These are phyloP conservation scores for Passiflora organensis DNA, from an alignment of 345 rosid genomes.

Conservation along the genomic window DNA sequence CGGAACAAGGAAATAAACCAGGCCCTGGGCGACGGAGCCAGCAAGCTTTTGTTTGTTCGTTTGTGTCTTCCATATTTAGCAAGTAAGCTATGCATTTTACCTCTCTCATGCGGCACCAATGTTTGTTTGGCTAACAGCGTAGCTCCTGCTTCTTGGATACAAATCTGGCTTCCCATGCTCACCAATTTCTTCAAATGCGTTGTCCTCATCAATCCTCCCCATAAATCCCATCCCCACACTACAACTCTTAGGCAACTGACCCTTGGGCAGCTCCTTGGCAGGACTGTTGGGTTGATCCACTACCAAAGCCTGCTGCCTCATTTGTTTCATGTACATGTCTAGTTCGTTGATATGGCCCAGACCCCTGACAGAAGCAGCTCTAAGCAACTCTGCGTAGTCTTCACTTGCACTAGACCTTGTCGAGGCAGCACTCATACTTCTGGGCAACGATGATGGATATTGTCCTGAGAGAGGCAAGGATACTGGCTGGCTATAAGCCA, in stretches of 20 bases:
- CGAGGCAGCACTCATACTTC: constrained; percentile 51
- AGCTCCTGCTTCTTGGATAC: constrained; percentile 47
- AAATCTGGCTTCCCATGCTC: constrained; percentile 1
- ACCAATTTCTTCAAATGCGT: constrained; percentile 22
- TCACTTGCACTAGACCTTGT: constrained; percentile 32
- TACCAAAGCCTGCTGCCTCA: constrained; percentile 5
- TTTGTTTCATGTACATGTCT: constrained; percentile 24
- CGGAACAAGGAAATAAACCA: no score
- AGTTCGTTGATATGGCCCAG: no score
- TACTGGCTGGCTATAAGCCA: constrained; percentile 5
- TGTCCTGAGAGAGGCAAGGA: background rate
- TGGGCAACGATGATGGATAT: constrained; percentile 25
- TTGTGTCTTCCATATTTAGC: no score
- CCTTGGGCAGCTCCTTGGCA: background rate
- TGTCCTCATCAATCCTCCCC: constrained; percentile 57
- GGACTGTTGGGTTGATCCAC: constrained; percentile 6
- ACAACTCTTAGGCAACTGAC: constrained; percentile 43
- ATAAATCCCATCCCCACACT: constrained; percentile 43
- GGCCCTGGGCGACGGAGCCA: no score
- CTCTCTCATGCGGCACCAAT: no score
- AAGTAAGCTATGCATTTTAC: no score
- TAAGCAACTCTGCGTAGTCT: constrained; percentile 56
- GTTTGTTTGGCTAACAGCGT: constrained; percentile 14
- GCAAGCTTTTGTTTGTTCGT: no score
- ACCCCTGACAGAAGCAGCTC: constrained; percentile 48